Percentiles rank a stretch among this genome's conserved stretches.
Evolutionary conservation across 306 rosid genomes (phyloP).

Genomic region (Pueraria montana): DNA sequence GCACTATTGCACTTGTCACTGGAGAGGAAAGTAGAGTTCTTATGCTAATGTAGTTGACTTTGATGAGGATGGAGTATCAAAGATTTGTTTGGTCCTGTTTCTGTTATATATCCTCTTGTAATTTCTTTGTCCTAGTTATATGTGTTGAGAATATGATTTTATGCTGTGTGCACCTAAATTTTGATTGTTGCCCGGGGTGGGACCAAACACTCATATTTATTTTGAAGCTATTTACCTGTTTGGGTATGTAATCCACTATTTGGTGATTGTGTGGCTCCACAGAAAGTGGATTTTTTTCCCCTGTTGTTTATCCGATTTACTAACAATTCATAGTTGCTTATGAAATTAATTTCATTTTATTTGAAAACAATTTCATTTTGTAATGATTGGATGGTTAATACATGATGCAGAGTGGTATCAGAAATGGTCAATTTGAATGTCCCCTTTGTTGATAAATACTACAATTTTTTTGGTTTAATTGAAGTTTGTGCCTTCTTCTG

Average conservation of each 20-base stretch:
- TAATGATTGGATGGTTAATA: background rate
- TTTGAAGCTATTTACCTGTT: background rate
- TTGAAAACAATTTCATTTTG: background rate
- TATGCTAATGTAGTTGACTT: background rate
- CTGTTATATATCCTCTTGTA: conserved; percentile 1
- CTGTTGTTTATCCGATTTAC: background rate
- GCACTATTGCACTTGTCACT: too few relatives aligned
- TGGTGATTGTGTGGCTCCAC: background rate
- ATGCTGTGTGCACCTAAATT: background rate
- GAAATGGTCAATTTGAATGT: background rate
- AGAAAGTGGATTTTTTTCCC: background rate
- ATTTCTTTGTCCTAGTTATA: background rate
- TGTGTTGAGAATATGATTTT: too few relatives aligned
- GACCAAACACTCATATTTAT: background rate
- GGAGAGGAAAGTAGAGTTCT: conserved; percentile 12
- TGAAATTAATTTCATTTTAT: conserved; percentile 12
- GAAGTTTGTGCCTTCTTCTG: background rate
- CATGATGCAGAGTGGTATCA: conserved; percentile 25
- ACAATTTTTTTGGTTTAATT: too few relatives aligned
- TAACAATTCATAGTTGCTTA: conserved; percentile 20
- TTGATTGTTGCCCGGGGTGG: background rate
- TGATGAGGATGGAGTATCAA: conserved; percentile 3
- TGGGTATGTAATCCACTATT: background rate
- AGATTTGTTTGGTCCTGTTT: background rate
- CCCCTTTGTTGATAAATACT: too few relatives aligned